Base-by-base conservation (phyloP, 2,329 filamentous ascomycete species). In the Exophiala sp. region DNA sequence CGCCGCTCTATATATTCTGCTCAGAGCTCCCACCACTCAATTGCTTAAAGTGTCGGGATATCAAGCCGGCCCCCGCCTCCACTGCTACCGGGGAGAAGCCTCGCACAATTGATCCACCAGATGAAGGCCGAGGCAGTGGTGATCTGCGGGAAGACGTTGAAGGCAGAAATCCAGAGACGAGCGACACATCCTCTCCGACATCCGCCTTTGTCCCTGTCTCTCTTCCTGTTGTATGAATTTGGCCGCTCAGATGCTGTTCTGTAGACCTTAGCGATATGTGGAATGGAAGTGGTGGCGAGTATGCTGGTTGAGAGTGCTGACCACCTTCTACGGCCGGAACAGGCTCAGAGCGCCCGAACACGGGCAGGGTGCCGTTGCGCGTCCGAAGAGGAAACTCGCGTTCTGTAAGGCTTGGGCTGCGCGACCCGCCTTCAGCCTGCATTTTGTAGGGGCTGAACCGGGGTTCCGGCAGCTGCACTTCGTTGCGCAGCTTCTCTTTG, bases 401-500 rank as follows among this genome's bases (percentile, higher is more conserved):
- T 81, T 73, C 48, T 78, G 72, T 48, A 72, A 77, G 2, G 78
- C 77, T 61, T 79, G 81, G 34, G 86, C 83, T 21, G 73, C 73
- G n/a, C 58, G 64, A 16, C 71, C 68, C 58, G 77, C 75, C 48
- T 70, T 70, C 54, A 13, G 37, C n/a, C 10, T 64, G 64, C 1
- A 86, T 80, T 65, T 90, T 95, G 71, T 95, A 97, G 1, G 83
- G 76, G 48, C 83, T 87, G 65, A 88, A 98, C 16, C 83, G 80
- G 16, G 93, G 93, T 60, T 96, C 89, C 0, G 91, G 91, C 52
- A 86, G 77, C 30, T 93, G 89, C 3, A 91, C 84, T 65, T 98
- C 93, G 62, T 94, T 96, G 24, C 84, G 79, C 32, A 98, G 75
- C 63, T 85, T 91, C 68, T 97, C 91, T 65, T 96, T 95, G 34